phyloP scores from a whole-genome alignment of 2,329 filamentous ascomycete genomes.

The Xylaria sp. region DNA sequence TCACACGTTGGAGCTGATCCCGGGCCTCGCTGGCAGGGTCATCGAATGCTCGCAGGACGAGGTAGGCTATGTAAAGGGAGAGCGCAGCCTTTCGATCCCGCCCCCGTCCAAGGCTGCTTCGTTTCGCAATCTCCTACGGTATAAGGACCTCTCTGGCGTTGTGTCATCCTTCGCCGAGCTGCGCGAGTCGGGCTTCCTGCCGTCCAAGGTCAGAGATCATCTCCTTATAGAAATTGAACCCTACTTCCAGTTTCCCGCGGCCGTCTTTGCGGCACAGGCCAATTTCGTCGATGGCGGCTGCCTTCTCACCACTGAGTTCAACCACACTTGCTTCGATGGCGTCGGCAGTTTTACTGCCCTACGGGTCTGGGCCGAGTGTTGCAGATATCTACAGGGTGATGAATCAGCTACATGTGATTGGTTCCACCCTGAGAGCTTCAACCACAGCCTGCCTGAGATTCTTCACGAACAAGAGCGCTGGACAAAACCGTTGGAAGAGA shows the following conservation, averaged over 20 bases:
- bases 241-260: slow-evolving; percentile 42
- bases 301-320: slow-evolving; percentile 44
- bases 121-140: slow-evolving; percentile 35
- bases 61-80: slow-evolving; percentile 45
- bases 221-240: slow-evolving; percentile 39
- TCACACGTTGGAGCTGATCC: slow-evolving; percentile 51
- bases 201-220: slow-evolving; percentile 45
- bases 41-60: slow-evolving; percentile 47
- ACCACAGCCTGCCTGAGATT: slow-evolving; percentile 46
- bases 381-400: slow-evolving; percentile 44
- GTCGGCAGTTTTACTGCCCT: slow-evolving; percentile 46
- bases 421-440: slow-evolving; percentile 47
- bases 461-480: slow-evolving; percentile 45
- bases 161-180: slow-evolving; percentile 45
- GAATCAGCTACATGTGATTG: slow-evolving; percentile 40
- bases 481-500: slow-evolving; percentile 36
- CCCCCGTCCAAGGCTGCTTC: slow-evolving; percentile 4
- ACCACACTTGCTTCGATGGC: slow-evolving; percentile 43
- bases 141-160: slow-evolving; percentile 44
- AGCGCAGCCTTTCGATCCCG: slow-evolving; percentile 41
- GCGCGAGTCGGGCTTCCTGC: slow-evolving; percentile 42
- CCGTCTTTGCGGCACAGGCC: slow-evolving; percentile 46
- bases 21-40: slow-evolving; percentile 51
- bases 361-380: slow-evolving; percentile 48
- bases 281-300: slow-evolving; percentile 50